A percentile compares a stretch with the other conserved stretches of the same genome.
Evolutionary conservation across 2,329 filamentous ascomycete species (phyloP).

Genomic region (Sporothrix euskadiensis): DNA sequence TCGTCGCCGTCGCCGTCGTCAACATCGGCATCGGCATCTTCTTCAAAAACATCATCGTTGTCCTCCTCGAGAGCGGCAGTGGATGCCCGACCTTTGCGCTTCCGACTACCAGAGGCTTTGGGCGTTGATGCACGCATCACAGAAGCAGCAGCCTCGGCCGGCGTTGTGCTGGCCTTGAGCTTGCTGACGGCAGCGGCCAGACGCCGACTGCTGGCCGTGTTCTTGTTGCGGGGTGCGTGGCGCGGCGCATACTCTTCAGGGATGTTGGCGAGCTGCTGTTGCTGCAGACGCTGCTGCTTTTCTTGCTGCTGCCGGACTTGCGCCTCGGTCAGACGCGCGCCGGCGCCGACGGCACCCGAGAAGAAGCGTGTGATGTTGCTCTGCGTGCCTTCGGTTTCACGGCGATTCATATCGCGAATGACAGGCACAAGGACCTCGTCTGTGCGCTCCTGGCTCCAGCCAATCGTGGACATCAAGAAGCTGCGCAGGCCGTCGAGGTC

Average conservation of each 20-base stretch:
- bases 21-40: slow-evolving; percentile 28
- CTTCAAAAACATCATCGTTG: slow-evolving; percentile 29
- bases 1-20: slow-evolving; percentile 7
- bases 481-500: slow-evolving; percentile 81
- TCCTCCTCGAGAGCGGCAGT: slow-evolving; percentile 8
- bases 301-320: slow-evolving; percentile 25
- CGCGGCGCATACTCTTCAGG: slow-evolving; percentile 37
- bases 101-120: slow-evolving; percentile 33
- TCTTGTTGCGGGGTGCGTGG: slow-evolving; percentile 33
- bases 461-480: slow-evolving; percentile 89
- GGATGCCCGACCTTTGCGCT: slow-evolving; percentile 38
- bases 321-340: slow-evolving; percentile 31
- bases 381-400: slow-evolving; percentile 88
- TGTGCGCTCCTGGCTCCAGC: slow-evolving; percentile 87
- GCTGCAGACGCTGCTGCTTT: slow-evolving; percentile 10
- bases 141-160: slow-evolving; percentile 27
- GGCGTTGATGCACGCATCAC: slow-evolving; percentile 20
- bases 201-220: slow-evolving; percentile 36
- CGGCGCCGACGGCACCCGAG: slow-evolving; percentile 60
- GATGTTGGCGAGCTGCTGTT: slow-evolving; percentile 24
- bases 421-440: slow-evolving; percentile 96
- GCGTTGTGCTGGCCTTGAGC: slow-evolving; percentile 36
- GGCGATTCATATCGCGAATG: slow-evolving; percentile 89
- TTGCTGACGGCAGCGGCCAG: slow-evolving; percentile 41
- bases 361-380: slow-evolving; percentile 95